Evolutionary conservation across 1,284 basidiomycete species (phyloP).

Genomic region (Papiliotrema fonsecae): DNA sequence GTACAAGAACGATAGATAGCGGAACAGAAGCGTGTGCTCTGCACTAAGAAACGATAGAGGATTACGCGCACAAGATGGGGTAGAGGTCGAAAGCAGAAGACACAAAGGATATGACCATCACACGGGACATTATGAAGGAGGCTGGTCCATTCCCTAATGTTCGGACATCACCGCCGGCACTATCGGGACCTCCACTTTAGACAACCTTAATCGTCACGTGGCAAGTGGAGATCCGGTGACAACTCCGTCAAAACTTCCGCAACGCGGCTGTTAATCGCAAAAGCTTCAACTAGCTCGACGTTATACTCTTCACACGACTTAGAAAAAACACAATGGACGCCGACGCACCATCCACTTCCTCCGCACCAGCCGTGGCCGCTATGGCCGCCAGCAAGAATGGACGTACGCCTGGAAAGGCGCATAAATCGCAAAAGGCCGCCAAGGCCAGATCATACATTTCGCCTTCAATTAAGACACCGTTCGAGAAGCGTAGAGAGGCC

Average conservation of each 20-base stretch:
- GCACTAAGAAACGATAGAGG: conserved; percentile 4
- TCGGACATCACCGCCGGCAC: too few species aligned
- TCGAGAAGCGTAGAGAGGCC: conserved; percentile 39
- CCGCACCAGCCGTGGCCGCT: conserved; percentile 6
- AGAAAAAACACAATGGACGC: conserved; percentile 1
- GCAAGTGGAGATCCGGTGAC: background rate
- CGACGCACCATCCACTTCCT: conserved; percentile 5
- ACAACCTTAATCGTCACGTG: background rate
- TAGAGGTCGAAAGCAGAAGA: background rate
- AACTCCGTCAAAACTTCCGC: conserved; percentile 1
- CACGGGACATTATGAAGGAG: background rate
- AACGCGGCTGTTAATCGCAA: background rate
- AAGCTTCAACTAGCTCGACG: background rate
- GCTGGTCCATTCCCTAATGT: too few species aligned
- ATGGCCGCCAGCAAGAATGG: conserved; percentile 33
- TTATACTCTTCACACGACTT: background rate
- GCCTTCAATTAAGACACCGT: conserved; percentile 36
- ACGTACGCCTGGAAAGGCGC: conserved; percentile 42
- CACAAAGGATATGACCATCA: background rate
- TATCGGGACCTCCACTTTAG: background rate
- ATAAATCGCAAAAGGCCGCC: conserved; percentile 42
- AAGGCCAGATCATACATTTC: conserved; percentile 37
- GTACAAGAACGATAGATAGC: background rate
- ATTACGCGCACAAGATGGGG: background rate
- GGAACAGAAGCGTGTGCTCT: background rate